Conservation (phyloP, 805 yeast species). For the Wickerhamomyces rabaulensis region DNA sequence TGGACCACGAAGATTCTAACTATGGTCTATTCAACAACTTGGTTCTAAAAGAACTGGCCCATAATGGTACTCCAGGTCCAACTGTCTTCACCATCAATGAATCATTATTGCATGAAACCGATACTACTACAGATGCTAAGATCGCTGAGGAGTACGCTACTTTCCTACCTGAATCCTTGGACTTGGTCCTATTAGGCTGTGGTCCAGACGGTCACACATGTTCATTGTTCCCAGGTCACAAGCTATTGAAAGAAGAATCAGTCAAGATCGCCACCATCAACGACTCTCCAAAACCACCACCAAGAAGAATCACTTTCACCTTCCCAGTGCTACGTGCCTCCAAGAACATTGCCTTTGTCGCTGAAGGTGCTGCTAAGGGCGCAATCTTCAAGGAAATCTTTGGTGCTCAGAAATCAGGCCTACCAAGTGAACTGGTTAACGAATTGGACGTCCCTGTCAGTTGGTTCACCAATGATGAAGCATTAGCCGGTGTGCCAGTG, state of each 20-base stretch:
- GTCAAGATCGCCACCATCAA: conserved; percentile 56
- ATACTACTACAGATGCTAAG: conserved; percentile 39
- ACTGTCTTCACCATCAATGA: conserved; percentile 64
- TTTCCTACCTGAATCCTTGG: conserved; percentile 49
- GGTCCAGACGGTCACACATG: conserved; percentile 98
- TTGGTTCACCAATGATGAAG: conserved; percentile 86
- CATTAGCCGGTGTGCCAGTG: conserved; percentile 54
- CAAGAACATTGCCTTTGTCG: conserved; percentile 67
- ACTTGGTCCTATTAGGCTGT: conserved; percentile 76
- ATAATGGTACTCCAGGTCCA: conserved; percentile 40
- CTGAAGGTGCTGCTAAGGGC: conserved; percentile 85
- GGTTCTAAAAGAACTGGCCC: conserved; percentile 33
- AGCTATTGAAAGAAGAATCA: conserved; percentile 48
- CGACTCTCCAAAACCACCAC: conserved; percentile 92
- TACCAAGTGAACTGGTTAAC: conserved; percentile 78
- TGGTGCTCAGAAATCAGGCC: conserved; percentile 36
- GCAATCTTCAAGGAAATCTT: conserved; percentile 68
- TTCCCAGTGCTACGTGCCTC: conserved; percentile 59
- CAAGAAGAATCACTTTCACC: conserved; percentile 86
- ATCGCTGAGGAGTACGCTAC: conserved; percentile 63
- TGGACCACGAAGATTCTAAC: conserved; percentile 80
- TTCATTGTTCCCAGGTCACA: conserved; percentile 85
- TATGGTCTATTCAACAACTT: conserved; percentile 69
- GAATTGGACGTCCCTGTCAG: conserved; percentile 48
- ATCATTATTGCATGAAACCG: conserved; percentile 49